Percentiles rank a stretch among this genome's conserved stretches.
Conservation (phyloP, 2,329 filamentous ascomycete species). For the Sordariomycetes sp. region DNA sequence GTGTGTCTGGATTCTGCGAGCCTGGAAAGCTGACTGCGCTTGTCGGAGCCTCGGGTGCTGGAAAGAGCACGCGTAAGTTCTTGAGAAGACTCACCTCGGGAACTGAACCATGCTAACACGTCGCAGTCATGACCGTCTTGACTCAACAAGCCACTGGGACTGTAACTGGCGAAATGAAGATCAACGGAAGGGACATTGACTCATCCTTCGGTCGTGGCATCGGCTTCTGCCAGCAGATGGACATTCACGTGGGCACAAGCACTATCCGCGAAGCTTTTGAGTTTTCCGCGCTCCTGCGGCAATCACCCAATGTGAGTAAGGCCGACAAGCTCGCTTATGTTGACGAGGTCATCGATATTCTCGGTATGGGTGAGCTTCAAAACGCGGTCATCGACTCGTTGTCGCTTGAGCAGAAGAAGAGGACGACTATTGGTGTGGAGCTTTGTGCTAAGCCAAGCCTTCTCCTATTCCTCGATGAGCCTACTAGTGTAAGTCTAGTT, state of each 20-base stretch:
- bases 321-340: not conserved
- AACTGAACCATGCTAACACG: not conserved
- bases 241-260: not conserved
- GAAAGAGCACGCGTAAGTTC: not conserved
- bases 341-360: not conserved
- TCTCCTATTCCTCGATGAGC: not conserved
- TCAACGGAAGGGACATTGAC: not conserved
- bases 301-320: not conserved
- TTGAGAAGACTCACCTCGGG: not conserved
- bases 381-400: not conserved
- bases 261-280: not conserved
- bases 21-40: slow-evolving; percentile 1
- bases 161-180: not conserved
- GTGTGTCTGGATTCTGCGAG: slow-evolving; percentile 5
- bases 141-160: slow-evolving; percentile 2
- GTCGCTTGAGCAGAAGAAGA: not conserved
- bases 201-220: not conserved
- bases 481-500: not conserved
- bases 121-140: slow-evolving; percentile 5
- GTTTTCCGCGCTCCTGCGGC: not conserved
- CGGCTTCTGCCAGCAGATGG: not conserved
- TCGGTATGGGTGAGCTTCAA: not conserved
- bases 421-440: not conserved
- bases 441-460: not conserved
- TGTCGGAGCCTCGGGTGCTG: not conserved